Conservation (phyloP, 177 flowering plant genomes). For the Tripterygium wilfordii region DNA sequence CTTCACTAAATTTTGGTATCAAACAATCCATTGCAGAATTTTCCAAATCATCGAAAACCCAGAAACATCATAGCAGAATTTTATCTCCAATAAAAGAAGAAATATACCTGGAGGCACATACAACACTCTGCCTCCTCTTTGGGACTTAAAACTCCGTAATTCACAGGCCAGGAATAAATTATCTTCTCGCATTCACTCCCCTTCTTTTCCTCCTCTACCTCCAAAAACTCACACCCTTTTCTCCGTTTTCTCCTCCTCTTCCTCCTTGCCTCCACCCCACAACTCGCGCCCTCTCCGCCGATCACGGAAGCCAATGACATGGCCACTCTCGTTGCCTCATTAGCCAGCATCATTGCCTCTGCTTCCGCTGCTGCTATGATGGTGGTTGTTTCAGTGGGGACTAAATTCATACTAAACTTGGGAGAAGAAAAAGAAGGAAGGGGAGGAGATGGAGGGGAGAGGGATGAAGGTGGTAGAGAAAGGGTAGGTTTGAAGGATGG, state of each 20-base stretch:
- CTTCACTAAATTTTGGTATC: too few species aligned
- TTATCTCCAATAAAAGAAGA: neutral
- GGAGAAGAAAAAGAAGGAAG: constrained; percentile 6
- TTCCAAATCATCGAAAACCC: too few species aligned
- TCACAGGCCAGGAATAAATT: constrained; percentile 5
- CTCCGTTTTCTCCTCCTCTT: constrained; percentile 25
- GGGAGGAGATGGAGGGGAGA: neutral
- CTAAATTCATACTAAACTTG: constrained; percentile 9
- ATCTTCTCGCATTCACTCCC: neutral
- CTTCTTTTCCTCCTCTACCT: neutral
- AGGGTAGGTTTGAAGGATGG: constrained; percentile 5
- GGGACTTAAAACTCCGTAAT: constrained; percentile 17
- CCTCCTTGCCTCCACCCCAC: constrained; percentile 6
- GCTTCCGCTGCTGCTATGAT: constrained; percentile 12
- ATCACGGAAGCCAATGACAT: neutral
- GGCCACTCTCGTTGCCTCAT: constrained; percentile 10
- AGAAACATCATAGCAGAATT: neutral
- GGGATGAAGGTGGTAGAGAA: neutral
- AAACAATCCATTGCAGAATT: too few species aligned
- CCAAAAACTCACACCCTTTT: constrained; percentile 7
- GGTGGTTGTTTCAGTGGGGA: constrained; percentile 13
- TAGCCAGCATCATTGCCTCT: constrained; percentile 4
- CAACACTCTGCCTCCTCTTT: constrained; percentile 39
- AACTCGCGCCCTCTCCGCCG: constrained; percentile 3
- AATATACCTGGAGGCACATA: constrained; percentile 34